Base-by-base conservation (phyloP, 768 basidiomycete species). In the Flagelloscypha sp. region DNA sequence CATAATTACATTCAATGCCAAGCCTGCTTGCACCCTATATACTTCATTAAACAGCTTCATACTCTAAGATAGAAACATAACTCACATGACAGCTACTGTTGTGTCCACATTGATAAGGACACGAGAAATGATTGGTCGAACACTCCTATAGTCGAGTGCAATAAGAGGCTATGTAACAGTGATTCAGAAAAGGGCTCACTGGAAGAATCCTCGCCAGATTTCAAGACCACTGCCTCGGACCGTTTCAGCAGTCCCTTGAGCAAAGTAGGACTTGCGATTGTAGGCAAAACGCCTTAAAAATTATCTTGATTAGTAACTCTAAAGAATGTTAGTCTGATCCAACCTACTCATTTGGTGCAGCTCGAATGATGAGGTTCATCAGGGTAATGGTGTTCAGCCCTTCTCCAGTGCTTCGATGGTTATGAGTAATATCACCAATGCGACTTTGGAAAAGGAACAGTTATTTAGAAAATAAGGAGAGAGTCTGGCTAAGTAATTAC, bases 61-160 rank as follows among this genome's bases (percentile, higher is more conserved):
- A n/a, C 15, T 20, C 18, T 16, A n/a, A n/a, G n/a, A n/a, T n/a
- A n/a, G n/a, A n/a, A 20, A 12, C 20, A 33, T 12, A 30, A 37
- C 58, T 42, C 57, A 73, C 70, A 75, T 48, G 0, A 62, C 57
- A 0, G 71, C 54, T 10, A 67, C 62, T 2, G 64, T 61, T 0
- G 62, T 68, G 34, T 75, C 73, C 1, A 75, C 50, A 10, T 65
- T 72, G 2, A 75, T 46, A 1, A 69, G 45, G 40, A 72, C 62
- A 7, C 55, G 38, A 1, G 55, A 58, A 0, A 56, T 37, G 1
- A 62, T 54, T 0, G 69, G 71, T 1, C 73, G 62, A 24, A 74
- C 67, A 29, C 66, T 70, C 41, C 70, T 72, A 30, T 6, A 24
- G 18, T 23, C 37, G 11, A 6, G 5, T 28, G 6, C 11, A 20